phyloP scores from a whole-genome alignment of 805 yeast genomes.

The Candida mattraensis region DNA sequence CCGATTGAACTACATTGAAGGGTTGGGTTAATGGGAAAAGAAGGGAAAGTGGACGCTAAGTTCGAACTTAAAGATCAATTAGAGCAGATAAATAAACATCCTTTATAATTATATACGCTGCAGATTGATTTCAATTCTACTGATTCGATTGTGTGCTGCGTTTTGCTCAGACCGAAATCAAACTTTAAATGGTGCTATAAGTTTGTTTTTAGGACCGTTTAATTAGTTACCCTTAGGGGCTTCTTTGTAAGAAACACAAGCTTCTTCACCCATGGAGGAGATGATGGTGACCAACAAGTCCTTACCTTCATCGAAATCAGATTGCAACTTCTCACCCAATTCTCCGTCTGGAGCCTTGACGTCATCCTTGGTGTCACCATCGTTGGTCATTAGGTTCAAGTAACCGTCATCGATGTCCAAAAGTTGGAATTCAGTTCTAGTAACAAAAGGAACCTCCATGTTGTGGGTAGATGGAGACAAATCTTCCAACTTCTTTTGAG shows the following conservation, averaged over 20 bases:
- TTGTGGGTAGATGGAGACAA: slow-evolving; percentile 99
- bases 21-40: slow-evolving; percentile 43
- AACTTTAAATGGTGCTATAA: slow-evolving; percentile 5
- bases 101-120: slow-evolving; percentile 19
- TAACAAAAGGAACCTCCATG: slow-evolving; percentile 99
- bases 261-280: slow-evolving; percentile 99
- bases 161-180: slow-evolving; percentile 2
- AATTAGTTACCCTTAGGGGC: slow-evolving; percentile 69
- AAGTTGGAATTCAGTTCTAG: slow-evolving; percentile 94
- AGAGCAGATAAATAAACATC: slow-evolving; percentile 15
- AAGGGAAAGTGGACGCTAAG: slow-evolving; percentile 11
- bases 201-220: slow-evolving; percentile 11
- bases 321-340: slow-evolving; percentile 88
- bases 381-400: slow-evolving; percentile 94
- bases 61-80: neutral
- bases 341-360: slow-evolving; percentile 98
- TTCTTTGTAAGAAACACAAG: slow-evolving; percentile 97
- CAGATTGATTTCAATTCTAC: slow-evolving; percentile 3
- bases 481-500: slow-evolving; percentile 99
- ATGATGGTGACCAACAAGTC: slow-evolving; percentile 95
- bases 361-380: slow-evolving; percentile 99
- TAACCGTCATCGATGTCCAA: slow-evolving; percentile 98
- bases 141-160: neutral
- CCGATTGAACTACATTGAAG: slow-evolving; percentile 64
- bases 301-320: slow-evolving; percentile 97